A percentile compares a stretch with the other conserved stretches of the same genome.
Conservation (phyloP, 192 early-diverging fungal genomes). For the Backusella luteola region DNA sequence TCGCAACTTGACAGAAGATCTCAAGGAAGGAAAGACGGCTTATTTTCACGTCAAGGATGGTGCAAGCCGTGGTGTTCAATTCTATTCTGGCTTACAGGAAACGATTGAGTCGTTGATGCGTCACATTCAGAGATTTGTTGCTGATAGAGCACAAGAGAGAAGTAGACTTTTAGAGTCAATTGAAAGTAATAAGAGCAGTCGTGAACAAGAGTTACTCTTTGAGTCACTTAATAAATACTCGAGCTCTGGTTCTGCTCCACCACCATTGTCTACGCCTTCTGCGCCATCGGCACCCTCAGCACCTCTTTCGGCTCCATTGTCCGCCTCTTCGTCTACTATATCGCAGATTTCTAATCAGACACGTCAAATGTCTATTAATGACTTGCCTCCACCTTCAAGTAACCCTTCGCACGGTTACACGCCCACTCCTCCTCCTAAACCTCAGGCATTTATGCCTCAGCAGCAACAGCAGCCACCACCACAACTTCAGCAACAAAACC, state of each 20-base stretch:
- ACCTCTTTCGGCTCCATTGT: not conserved
- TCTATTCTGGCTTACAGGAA: constrained; percentile 63
- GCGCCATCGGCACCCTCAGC: constrained; percentile 3
- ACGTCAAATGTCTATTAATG: constrained; percentile 25
- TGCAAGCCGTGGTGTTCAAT: constrained; percentile 59
- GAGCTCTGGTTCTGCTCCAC: constrained; percentile 11
- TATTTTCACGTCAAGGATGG: constrained; percentile 65
- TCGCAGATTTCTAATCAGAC: constrained; percentile 33
- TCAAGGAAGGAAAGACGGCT: constrained; percentile 64
- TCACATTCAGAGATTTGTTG: constrained; percentile 57
- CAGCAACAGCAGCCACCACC: not conserved
- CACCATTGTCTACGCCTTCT: constrained; percentile 22
- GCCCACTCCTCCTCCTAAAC: constrained; percentile 13
- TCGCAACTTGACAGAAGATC: constrained; percentile 59
- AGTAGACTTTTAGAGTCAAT: constrained; percentile 50
- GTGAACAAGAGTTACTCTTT: constrained; percentile 61
- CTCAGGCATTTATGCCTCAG: constrained; percentile 1
- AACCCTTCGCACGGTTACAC: constrained; percentile 11
- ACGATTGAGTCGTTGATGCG: constrained; percentile 53
- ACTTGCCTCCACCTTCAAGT: constrained; percentile 15
- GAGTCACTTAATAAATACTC: constrained; percentile 56
- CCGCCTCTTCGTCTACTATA: not conserved
- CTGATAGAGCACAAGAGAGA: constrained; percentile 60
- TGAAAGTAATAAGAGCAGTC: constrained; percentile 48
- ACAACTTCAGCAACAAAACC: not conserved